Conservation (phyloP, 2,329 filamentous ascomycete species). For the Monosporascus sp. region DNA sequence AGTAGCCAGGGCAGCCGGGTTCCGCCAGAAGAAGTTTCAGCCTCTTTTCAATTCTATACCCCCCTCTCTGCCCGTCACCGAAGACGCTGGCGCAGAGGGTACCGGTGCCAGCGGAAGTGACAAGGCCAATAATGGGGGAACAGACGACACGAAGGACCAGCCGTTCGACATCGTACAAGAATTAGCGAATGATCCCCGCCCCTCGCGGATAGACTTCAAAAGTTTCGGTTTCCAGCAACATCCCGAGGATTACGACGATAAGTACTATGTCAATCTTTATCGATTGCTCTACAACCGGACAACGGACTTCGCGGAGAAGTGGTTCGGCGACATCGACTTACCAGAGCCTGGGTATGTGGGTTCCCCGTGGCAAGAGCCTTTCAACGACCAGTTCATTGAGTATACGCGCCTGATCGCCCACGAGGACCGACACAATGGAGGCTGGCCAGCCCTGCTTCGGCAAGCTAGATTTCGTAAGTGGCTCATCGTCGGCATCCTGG, state of each 20-base stretch:
- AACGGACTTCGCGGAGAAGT: constrained; percentile 16
- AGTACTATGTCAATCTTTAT: constrained; percentile 20
- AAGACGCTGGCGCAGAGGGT: neutral
- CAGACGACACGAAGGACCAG: neutral
- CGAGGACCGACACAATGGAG: constrained; percentile 27
- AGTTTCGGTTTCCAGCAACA: constrained; percentile 9
- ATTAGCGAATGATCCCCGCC: constrained; percentile 9
- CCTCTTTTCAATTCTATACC: too few relatives aligned
- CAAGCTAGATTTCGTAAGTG: constrained; percentile 24
- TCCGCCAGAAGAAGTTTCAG: too few relatives aligned
- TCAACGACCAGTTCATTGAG: constrained; percentile 28
- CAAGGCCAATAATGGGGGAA: neutral
- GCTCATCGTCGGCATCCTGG: constrained; percentile 31
- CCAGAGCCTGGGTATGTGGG: constrained; percentile 9
- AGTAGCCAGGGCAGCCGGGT: too few relatives aligned
- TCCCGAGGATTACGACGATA: constrained; percentile 16
- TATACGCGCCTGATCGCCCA: constrained; percentile 28
- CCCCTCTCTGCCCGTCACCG: too few relatives aligned
- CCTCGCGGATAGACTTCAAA: constrained; percentile 18
- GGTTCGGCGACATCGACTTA: constrained; percentile 21
- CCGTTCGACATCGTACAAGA: constrained; percentile 1
- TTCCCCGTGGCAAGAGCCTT: constrained; percentile 18
- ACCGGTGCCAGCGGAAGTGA: neutral
- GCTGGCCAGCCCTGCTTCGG: constrained; percentile 31
- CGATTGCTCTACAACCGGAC: constrained; percentile 21